Evolutionary conservation across 257 asterid genomes (phyloP).

Genomic region (Salvia miltiorrhiza): DNA sequence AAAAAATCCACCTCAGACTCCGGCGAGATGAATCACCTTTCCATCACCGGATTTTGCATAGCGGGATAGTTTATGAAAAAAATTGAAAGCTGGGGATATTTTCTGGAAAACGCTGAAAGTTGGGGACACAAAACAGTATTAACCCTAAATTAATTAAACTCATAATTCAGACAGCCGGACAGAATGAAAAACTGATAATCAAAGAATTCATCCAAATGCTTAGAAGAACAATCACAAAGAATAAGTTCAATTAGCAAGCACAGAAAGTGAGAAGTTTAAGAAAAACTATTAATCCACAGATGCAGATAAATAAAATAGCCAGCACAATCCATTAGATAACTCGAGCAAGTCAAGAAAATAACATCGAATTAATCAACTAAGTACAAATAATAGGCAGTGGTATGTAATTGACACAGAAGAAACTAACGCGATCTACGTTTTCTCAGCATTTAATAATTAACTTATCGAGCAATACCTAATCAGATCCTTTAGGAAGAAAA

Average conservation of each 20-base stretch:
- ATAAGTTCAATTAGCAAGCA: not conserved
- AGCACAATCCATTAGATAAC: not conserved
- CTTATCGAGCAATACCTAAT: constrained; percentile 9
- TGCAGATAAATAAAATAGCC: not conserved
- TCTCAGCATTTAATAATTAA: not conserved
- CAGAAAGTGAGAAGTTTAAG: not conserved
- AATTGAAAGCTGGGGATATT: no score
- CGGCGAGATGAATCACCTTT: no score
- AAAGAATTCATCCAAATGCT: not conserved
- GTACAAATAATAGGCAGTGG: not conserved
- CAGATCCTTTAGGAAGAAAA: not conserved
- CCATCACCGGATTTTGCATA: no score
- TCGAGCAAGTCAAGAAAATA: not conserved
- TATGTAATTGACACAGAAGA: not conserved
- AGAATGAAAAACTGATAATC: not conserved
- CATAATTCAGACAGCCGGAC: not conserved
- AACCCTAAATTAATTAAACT: no score
- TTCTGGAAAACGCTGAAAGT: no score
- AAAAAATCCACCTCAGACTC: no score
- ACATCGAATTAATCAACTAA: not conserved
- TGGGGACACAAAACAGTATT: no score
- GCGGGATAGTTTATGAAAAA: no score
- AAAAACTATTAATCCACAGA: not conserved
- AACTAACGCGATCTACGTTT: not conserved
- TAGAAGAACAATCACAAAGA: not conserved